phyloP scores from a whole-genome alignment of 495 filamentous ascomycete genomes.

The Filosporella fistucella region DNA sequence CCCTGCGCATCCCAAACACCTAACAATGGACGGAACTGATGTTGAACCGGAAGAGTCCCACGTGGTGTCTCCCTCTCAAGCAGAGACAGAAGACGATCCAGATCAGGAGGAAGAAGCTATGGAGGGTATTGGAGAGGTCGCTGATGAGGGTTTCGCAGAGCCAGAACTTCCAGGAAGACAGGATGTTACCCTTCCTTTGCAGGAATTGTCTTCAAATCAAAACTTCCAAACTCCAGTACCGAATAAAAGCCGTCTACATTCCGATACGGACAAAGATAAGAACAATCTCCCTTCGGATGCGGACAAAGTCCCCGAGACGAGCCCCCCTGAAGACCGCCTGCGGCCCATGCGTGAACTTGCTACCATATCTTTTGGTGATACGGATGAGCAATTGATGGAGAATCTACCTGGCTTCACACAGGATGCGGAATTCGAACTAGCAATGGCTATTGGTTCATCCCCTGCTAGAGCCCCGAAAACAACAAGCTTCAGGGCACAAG shows the following conservation, averaged over 20 bases:
- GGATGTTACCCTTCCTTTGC: slow-evolving; percentile 13
- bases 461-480: background rate
- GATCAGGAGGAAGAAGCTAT: too few species aligned
- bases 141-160: background rate
- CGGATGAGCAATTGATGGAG: slow-evolving; percentile 3
- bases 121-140: background rate
- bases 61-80: too few species aligned
- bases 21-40: too few species aligned
- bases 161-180: too few species aligned
- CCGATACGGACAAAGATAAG: too few species aligned
- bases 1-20: too few species aligned
- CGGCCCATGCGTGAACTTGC: slow-evolving; percentile 20
- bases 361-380: slow-evolving; percentile 13
- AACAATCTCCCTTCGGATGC: background rate
- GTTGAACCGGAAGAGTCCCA: too few species aligned
- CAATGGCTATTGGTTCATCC: slow-evolving; percentile 4
- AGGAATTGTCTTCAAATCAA: slow-evolving; percentile 16
- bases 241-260: slow-evolving; percentile 4
- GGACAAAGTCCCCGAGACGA: slow-evolving; percentile 20
- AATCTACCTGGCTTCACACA: slow-evolving; percentile 19
- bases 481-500: background rate
- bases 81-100: too few species aligned
- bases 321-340: slow-evolving; percentile 12
- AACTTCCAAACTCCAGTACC: slow-evolving; percentile 8
- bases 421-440: slow-evolving; percentile 16